Percentiles rank a stretch among this genome's conserved stretches.
phyloP scores from a whole-genome alignment of 768 basidiomycete species.

The Termitomyces eurrhizus region DNA sequence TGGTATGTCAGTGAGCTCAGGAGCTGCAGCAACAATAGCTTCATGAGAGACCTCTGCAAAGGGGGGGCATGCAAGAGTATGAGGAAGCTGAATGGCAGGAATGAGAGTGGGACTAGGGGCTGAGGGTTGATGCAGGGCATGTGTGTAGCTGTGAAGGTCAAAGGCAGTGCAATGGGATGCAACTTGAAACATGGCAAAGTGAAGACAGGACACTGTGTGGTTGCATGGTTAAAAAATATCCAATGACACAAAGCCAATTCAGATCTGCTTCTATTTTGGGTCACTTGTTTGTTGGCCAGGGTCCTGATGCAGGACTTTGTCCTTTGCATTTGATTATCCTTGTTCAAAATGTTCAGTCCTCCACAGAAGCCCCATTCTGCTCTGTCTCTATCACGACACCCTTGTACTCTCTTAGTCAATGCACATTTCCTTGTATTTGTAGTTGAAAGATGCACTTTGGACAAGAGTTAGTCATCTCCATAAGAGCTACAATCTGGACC shows the following conservation, averaged over 20 bases:
- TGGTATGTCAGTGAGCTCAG: constrained; percentile 61
- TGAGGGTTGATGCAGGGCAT: constrained; percentile 25
- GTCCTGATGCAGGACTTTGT: constrained; percentile 10
- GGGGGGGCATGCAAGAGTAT: constrained; percentile 60
- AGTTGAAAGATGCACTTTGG: background rate
- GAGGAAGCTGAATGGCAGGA: constrained; percentile 60
- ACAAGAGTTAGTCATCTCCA: background rate
- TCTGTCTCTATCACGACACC: constrained; percentile 25
- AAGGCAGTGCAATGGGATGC: constrained; percentile 40
- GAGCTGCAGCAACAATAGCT: constrained; percentile 58
- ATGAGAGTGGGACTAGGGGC: constrained; percentile 16
- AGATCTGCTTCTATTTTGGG: constrained; percentile 33
- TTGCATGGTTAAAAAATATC: constrained; percentile 26
- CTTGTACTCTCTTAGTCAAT: constrained; percentile 19
- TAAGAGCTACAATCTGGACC: constrained; percentile 14
- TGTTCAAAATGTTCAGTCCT: constrained; percentile 17
- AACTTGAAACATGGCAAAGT: constrained; percentile 42
- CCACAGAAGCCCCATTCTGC: constrained; percentile 5
- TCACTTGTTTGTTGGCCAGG: constrained; percentile 34
- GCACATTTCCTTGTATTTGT: constrained; percentile 6
- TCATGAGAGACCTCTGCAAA: constrained; percentile 55
- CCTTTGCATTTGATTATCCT: constrained; percentile 25
- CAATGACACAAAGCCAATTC: constrained; percentile 25
- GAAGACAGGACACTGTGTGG: constrained; percentile 2
- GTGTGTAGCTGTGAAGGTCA: constrained; percentile 31